Evolutionary conservation across 1,139 yeast genomes (phyloP).

Genomic region (Suhomyces wounanorum): DNA sequence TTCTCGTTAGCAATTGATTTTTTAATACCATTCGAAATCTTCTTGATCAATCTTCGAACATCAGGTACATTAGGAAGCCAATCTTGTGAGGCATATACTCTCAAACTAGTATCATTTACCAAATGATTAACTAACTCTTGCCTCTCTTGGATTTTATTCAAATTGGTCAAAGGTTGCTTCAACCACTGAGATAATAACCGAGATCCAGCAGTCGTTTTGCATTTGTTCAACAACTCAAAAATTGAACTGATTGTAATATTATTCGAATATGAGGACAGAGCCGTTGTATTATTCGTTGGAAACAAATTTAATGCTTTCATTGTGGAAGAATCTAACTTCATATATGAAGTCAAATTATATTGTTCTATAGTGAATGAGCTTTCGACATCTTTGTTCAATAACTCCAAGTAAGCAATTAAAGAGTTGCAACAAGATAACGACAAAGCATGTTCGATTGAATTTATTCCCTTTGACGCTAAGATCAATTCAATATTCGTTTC

Average conservation of each 20-base stretch:
- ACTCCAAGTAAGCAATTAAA: conserved; percentile 59
- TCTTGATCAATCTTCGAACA: conserved; percentile 70
- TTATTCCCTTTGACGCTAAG: conserved; percentile 61
- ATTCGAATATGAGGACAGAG: conserved; percentile 38
- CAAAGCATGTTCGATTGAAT: conserved; percentile 33
- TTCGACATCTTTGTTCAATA: conserved; percentile 52
- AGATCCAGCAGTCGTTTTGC: conserved; percentile 85
- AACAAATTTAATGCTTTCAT: conserved; percentile 83
- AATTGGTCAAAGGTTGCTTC: conserved; percentile 84
- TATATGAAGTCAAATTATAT: conserved; percentile 72
- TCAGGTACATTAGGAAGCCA: conserved; percentile 80
- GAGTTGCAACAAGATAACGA: conserved; percentile 60
- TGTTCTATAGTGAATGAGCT: conserved; percentile 54
- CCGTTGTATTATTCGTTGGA: conserved; percentile 48
- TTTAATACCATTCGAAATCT: conserved; percentile 48
- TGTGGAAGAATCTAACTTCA: conserved; percentile 91
- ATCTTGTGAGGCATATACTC: conserved; percentile 68
- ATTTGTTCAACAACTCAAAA: conserved; percentile 80
- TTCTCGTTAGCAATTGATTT: conserved; percentile 39
- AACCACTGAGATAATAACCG: conserved; percentile 90
- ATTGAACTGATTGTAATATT: conserved; percentile 47
- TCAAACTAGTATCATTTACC: conserved; percentile 66
- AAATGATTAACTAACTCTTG: conserved; percentile 73
- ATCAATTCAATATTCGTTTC: conserved; percentile 47
- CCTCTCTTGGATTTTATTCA: conserved; percentile 59